Evolutionary conservation across 306 rosid species (phyloP), one percentile per base, ranked within the genome.

Genomic region (Vicia sativa): DNA sequence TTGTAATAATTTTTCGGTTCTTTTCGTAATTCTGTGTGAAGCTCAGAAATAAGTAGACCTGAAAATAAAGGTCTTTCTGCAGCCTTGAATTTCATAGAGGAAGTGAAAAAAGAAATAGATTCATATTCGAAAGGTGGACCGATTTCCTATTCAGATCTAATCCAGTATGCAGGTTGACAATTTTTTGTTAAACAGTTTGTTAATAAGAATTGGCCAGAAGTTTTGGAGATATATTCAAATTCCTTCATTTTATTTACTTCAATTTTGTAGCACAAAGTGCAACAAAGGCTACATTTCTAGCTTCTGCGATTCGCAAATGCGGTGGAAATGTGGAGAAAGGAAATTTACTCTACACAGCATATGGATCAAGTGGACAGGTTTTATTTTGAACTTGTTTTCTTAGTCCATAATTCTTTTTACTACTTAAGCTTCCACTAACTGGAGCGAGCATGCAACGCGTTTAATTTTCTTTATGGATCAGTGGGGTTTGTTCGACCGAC

Each of bases 301-400:
- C 96, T 63, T 43, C 98, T 70, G 97, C 96, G 38, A 88, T 93
- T 80, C 86, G 90, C 59, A 93, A 93, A 78, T 85, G 90, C 35
- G 98, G 98, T 70, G 97, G 98, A 72, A 93, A 93, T 59, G 97
- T 28, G 76, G 95, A 93, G 79, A 93, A 93, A 79, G 98, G 98
- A 44, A 85, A 9, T 53, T 70, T 82, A 29, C 53, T 93, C 23
- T 93, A 90, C 78, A 77, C 68, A 44, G 97, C 97, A n/a, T 93
- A 86, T 66, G 98, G 98, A 78, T 93, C 98, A 75, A 85, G 23
- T 53, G 97, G 98, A 34, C 98, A 93, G 98, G 98, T 93, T 38
- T 69, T 78, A 48, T 71, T 78, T 69, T 31, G 7, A 45, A 21
- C 56, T 54, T 45, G 38, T 52, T 15, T 35, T 75, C 28, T 62